A percentile compares a stretch with the other conserved stretches of the same genome.
phyloP scores from a whole-genome alignment of 1,284 basidiomycete genomes.

The Ustilago hordei region DNA sequence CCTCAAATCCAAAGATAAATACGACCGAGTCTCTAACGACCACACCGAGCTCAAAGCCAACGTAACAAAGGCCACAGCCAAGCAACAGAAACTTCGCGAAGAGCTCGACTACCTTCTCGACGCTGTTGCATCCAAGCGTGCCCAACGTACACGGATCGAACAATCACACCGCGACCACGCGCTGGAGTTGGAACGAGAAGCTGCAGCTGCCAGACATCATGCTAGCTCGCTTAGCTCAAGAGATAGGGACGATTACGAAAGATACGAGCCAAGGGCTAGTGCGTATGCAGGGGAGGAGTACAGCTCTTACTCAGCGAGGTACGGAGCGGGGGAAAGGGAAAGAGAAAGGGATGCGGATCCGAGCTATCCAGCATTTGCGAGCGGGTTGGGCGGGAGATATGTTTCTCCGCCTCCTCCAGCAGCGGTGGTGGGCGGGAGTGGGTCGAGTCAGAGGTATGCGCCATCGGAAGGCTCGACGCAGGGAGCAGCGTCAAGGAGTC shows the following conservation, averaged over 20 bases:
- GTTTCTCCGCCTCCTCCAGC: slow-evolving; percentile 20
- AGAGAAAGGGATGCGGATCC: slow-evolving; percentile 14
- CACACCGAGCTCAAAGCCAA: slow-evolving; percentile 44
- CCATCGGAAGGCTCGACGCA: slow-evolving; percentile 20
- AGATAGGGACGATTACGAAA: slow-evolving; percentile 26
- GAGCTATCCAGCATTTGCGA: slow-evolving; percentile 26
- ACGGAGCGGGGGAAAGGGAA: slow-evolving; percentile 4
- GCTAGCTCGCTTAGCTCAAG: slow-evolving; percentile 18
- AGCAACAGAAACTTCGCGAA: slow-evolving; percentile 49
- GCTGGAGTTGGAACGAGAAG: slow-evolving; percentile 39
- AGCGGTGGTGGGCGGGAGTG: not conserved
- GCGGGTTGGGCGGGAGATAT: slow-evolving; percentile 18
- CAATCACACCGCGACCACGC: slow-evolving; percentile 33
- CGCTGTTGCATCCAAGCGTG: slow-evolving; percentile 35
- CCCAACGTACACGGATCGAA: slow-evolving; percentile 30
- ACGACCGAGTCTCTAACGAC: slow-evolving; percentile 49
- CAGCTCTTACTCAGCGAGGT: slow-evolving; percentile 25
- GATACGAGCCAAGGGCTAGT: not conserved
- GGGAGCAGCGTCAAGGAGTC: slow-evolving; percentile 8
- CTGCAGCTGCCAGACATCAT: slow-evolving; percentile 29
- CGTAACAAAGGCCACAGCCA: slow-evolving; percentile 34
- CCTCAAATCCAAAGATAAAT: slow-evolving; percentile 57
- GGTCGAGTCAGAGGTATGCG: slow-evolving; percentile 12
- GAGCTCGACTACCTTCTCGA: slow-evolving; percentile 53
- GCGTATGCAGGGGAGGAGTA: slow-evolving; percentile 26